phyloP scores from a whole-genome alignment of 2,329 filamentous ascomycete species.

The Rosellinia necatrix region DNA sequence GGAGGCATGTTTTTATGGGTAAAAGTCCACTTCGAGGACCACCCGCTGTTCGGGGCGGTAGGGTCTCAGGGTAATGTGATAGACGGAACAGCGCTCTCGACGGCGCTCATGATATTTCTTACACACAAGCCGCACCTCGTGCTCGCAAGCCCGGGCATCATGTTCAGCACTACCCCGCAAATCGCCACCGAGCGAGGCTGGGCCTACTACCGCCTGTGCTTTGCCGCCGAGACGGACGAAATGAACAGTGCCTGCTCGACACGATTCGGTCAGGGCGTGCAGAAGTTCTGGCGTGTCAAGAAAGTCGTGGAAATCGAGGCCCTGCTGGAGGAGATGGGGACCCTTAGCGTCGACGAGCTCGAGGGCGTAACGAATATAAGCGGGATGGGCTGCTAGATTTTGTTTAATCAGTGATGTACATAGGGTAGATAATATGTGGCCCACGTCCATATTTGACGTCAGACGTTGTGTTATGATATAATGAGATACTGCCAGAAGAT shows the following conservation, averaged over 20 bases:
- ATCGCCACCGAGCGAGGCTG: conserved; percentile 65
- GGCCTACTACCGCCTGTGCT: conserved; percentile 79
- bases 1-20: conserved; percentile 96
- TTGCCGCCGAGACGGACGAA: conserved; percentile 79
- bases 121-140: conserved; percentile 72
- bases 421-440: neutral
- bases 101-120: conserved; percentile 72
- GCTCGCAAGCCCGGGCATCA: conserved; percentile 70
- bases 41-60: conserved; percentile 66
- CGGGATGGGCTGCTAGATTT: conserved; percentile 36
- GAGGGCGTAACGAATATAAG: conserved; percentile 31
- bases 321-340: conserved; percentile 49
- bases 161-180: conserved; percentile 72
- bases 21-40: conserved; percentile 69
- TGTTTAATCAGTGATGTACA: neutral
- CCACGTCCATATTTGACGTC: neutral
- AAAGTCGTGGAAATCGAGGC: conserved; percentile 68
- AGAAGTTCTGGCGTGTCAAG: conserved; percentile 79
- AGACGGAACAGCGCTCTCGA: conserved; percentile 59
- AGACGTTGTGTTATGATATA: neutral
- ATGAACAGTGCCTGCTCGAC: conserved; percentile 66
- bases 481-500: neutral
- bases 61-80: conserved; percentile 48
- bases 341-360: conserved; percentile 29
- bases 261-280: conserved; percentile 70